These are phyloP conservation scores for Cynara cardunculus DNA, from an alignment of 129 eudicot genomes.

Conservation along the genomic window DNA sequence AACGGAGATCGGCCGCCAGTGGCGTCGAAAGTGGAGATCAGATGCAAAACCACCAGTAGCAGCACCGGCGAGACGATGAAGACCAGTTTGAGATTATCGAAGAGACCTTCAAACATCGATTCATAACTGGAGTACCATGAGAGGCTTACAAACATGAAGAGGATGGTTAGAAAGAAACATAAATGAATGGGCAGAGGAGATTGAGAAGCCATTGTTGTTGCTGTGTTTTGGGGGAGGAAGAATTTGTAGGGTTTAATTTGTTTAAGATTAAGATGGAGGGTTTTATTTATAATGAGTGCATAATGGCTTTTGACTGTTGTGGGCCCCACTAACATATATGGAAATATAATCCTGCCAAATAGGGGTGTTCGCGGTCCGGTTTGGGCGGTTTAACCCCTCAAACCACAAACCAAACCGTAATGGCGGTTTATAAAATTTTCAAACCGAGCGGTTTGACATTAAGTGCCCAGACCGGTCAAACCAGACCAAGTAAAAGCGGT, in stretches of 20 bases:
- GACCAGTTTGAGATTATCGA: conserved; percentile 64
- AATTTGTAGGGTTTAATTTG: not conserved
- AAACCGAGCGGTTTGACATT: too few species aligned
- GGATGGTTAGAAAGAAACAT: conserved; percentile 56
- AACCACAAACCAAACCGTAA: too few species aligned
- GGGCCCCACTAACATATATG: not conserved
- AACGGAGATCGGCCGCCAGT: conserved; percentile 26
- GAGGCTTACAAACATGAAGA: conserved; percentile 64
- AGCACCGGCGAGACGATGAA: conserved; percentile 71
- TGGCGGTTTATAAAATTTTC: too few species aligned
- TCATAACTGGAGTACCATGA: conserved; percentile 86
- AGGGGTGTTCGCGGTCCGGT: too few species aligned
- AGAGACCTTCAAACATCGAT: conserved; percentile 61
- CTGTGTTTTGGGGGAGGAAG: not conserved
- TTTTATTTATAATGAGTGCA: not conserved
- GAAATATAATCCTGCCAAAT: not conserved
- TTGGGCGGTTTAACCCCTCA: too few species aligned
- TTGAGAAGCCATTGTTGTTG: conserved; percentile 11
- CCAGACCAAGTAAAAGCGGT: too few species aligned
- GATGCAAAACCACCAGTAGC: conserved; percentile 55
- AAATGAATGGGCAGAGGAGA: conserved; percentile 61
- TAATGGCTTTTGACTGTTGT: not conserved
- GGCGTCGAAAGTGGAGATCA: conserved; percentile 44
- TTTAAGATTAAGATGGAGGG: not conserved
- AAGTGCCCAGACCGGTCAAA: too few species aligned